Evolutionary conservation across 2,329 filamentous ascomycete species (phyloP).

Genomic region (Balansia obtecta): DNA sequence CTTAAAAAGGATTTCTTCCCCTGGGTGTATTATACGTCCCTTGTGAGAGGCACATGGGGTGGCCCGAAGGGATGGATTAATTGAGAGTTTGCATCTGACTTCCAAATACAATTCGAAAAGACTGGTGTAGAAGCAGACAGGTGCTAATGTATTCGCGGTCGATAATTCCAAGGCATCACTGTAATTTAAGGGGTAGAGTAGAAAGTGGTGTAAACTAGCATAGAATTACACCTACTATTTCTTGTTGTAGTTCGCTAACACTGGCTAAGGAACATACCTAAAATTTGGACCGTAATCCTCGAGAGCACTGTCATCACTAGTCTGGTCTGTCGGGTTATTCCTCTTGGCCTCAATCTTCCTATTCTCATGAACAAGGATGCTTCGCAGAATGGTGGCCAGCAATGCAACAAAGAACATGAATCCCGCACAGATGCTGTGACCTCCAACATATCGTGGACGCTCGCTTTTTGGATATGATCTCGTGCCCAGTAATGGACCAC

Average conservation of each 20-base stretch:
- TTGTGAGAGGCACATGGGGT: constrained; percentile 51
- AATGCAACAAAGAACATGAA: constrained; percentile 9
- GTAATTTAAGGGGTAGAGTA: too few relatives aligned
- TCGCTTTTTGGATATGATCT: constrained; percentile 4
- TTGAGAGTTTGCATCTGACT: neutral
- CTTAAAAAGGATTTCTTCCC: constrained; percentile 57
- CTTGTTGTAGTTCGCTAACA: neutral
- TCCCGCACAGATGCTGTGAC: constrained; percentile 4
- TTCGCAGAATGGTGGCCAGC: constrained; percentile 5
- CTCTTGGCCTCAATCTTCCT: constrained; percentile 3
- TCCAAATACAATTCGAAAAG: too few relatives aligned
- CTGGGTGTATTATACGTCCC: constrained; percentile 48
- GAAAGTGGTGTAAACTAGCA: too few relatives aligned
- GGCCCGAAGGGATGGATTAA: constrained; percentile 41
- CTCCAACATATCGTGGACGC: constrained; percentile 3
- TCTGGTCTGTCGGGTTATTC: neutral
- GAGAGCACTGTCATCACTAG: constrained; percentile 1
- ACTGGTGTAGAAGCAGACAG: too few relatives aligned
- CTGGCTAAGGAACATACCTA: constrained; percentile 4
- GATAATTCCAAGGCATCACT: neutral
- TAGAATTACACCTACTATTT: too few relatives aligned
- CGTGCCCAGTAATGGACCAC: constrained; percentile 7
- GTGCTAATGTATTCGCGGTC: too few relatives aligned
- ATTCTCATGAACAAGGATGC: constrained; percentile 6
- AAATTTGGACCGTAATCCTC: constrained; percentile 7